Conservation (phyloP, 805 yeast genomes). For the Sugiyamaella qingdaonensis region DNA sequence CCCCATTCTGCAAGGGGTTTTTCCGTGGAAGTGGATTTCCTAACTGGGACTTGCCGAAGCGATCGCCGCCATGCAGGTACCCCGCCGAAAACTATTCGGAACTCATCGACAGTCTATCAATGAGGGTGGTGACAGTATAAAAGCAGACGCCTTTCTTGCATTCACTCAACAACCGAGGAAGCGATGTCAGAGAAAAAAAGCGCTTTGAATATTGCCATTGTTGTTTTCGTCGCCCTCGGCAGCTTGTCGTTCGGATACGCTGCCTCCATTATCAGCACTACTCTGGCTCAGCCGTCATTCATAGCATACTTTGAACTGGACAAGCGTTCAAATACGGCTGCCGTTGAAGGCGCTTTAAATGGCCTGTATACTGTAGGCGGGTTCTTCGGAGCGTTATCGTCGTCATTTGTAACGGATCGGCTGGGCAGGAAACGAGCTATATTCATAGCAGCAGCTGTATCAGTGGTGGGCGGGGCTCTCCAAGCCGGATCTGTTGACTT, state of each 20-base stretch:
- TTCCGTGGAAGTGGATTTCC: not conserved
- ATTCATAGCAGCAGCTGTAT: slow-evolving; percentile 47
- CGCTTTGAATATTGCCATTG: slow-evolving; percentile 1
- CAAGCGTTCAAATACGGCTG: slow-evolving; percentile 5
- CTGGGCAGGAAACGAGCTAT: slow-evolving; percentile 59
- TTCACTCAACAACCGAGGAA: not conserved
- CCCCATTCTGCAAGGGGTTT: not conserved
- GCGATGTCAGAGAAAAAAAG: not conserved
- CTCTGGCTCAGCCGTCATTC: slow-evolving; percentile 12
- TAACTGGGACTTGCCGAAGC: not conserved
- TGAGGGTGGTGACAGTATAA: not conserved
- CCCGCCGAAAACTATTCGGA: not conserved
- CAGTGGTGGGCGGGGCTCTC: slow-evolving; percentile 62
- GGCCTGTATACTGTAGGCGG: slow-evolving; percentile 85
- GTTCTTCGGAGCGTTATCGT: slow-evolving; percentile 63
- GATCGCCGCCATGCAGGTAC: not conserved
- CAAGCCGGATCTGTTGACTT: slow-evolving; percentile 44
- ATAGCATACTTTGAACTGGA: slow-evolving; percentile 9
- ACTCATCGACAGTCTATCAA: not conserved
- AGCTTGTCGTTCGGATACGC: slow-evolving; percentile 11
- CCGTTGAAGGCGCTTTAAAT: slow-evolving; percentile 38
- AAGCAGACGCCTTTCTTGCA: not conserved
- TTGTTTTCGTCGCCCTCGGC: slow-evolving; percentile 8
- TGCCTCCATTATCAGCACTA: slow-evolving; percentile 7
- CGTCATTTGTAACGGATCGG: slow-evolving; percentile 60